Base-by-base conservation (phyloP, 1,284 basidiomycete species). In the Spongispora temasekensis region DNA sequence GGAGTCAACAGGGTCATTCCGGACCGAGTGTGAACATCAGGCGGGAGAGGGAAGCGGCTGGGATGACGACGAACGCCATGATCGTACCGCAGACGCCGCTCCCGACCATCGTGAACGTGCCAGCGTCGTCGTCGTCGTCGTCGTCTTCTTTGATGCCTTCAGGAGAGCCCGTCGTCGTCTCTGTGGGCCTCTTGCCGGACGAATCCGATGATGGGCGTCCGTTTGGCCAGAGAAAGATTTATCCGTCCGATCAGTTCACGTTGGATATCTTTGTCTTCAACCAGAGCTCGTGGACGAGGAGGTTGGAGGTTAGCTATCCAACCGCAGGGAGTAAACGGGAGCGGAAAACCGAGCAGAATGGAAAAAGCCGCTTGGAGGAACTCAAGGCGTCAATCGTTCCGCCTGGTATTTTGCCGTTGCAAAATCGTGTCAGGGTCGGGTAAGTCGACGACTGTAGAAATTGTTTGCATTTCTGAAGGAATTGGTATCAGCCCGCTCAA, bases 191-290 rank as follows among this genome's bases (percentile, higher is more conserved):
- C 27, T 75, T 90, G 25, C 67, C 73, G 42, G 13, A 62, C 19
- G 64, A 65, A 61, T 64, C 60, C 55, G 68, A 56, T 61, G 62
- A 34, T 61, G 59, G 57, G 44, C 67, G 62, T 51, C 64, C 69
- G 50, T 50, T 65, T 42, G 62, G 73, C 51, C 76, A 75, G 23
- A 77, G 75, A 35, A 80, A 76, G 75, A 87, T 95, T 66, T 85
- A 83, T 63, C 87, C 90, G 5, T 78, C 91, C 35, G 87, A 93
- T 65, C 81, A 83, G 54, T 96, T 96, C 73, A 88, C 86, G 44
- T 75, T 95, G 64, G 93, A 96, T 67, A 89, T 95, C 6, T 95
- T 95, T 68, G 91, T 95, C 55, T 93, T 91, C 71, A 96, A 95
- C 70, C 88, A 89, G 72, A 89, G 87, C n/a, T 80, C 85, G 54